Percentiles rank a stretch among this genome's conserved stretches.
phyloP scores from a whole-genome alignment of 1,284 basidiomycete species.

The Ceratobasidium sp. region DNA sequence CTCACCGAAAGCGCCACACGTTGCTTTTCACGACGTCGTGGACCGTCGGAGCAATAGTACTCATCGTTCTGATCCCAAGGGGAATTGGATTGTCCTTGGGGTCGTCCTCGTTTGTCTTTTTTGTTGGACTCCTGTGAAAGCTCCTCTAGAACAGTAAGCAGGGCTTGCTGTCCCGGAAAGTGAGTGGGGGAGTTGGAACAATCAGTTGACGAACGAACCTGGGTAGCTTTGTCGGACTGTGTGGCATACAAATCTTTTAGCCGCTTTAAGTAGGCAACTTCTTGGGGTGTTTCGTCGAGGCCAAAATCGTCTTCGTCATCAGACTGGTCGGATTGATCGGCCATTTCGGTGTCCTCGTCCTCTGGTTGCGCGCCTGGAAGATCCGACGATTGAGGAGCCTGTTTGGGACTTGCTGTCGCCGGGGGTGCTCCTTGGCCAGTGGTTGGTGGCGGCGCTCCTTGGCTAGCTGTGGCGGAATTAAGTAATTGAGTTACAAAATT shows the following conservation, averaged over 20 bases:
- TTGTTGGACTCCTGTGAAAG: neutral
- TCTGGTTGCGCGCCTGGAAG: no score
- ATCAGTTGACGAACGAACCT: neutral
- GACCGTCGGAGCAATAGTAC: neutral
- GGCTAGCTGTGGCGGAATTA: no score
- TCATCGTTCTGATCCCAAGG: slow-evolving; percentile 2
- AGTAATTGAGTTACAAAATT: no score
- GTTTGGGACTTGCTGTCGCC: no score
- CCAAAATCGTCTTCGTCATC: neutral
- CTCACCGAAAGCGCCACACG: neutral
- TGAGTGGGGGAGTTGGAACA: neutral
- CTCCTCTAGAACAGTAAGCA: neutral
- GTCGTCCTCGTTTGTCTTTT: neutral
- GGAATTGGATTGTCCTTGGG: neutral
- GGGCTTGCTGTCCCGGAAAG: neutral
- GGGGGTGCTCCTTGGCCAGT: no score
- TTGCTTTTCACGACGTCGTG: neutral
- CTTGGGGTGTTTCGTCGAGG: neutral
- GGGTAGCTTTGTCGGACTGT: neutral
- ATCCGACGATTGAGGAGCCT: no score
- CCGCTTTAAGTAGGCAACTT: neutral
- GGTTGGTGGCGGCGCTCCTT: no score
- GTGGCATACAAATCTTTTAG: neutral
- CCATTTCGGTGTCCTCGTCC: neutral
- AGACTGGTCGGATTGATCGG: neutral